Conservation (phyloP, 2,329 filamentous ascomycete genomes). For the Sporothrix inflata region DNA sequence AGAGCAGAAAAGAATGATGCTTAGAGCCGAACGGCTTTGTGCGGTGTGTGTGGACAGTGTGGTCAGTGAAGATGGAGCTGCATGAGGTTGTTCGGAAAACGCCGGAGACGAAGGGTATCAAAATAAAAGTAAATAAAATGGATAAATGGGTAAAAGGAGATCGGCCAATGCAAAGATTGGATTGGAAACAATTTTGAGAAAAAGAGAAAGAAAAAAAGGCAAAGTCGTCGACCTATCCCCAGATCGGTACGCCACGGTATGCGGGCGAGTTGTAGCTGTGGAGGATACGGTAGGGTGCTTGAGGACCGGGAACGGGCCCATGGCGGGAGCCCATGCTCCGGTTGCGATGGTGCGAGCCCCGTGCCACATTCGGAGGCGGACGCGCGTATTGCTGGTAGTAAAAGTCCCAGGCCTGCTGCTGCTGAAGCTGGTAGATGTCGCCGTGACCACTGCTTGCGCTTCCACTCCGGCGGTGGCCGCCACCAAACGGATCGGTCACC, state of each 20-base stretch:
- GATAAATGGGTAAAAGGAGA: background rate
- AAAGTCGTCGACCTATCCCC: constrained; percentile 46
- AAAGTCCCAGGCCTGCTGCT: constrained; percentile 40
- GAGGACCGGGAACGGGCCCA: constrained; percentile 29
- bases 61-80: background rate
- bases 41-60: background rate
- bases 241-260: constrained; percentile 59
- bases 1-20: background rate
- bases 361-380: constrained; percentile 43
- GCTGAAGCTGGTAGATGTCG: constrained; percentile 23
- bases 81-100: background rate
- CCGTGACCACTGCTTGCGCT: constrained; percentile 32
- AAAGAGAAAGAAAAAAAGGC: background rate
- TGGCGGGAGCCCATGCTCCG: constrained; percentile 43
- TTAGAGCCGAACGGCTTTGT: background rate
- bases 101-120: constrained; percentile 16
- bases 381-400: constrained; percentile 42
- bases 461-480: background rate
- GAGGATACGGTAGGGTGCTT: constrained; percentile 54
- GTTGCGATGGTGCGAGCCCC: constrained; percentile 44
- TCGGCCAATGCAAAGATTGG: background rate
- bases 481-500: constrained; percentile 33
- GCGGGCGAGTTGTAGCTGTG: constrained; percentile 64
- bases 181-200: background rate
- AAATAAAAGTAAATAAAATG: background rate